phyloP scores from a whole-genome alignment of 2,329 filamentous ascomycete genomes.

The Exophiala bonariae region DNA sequence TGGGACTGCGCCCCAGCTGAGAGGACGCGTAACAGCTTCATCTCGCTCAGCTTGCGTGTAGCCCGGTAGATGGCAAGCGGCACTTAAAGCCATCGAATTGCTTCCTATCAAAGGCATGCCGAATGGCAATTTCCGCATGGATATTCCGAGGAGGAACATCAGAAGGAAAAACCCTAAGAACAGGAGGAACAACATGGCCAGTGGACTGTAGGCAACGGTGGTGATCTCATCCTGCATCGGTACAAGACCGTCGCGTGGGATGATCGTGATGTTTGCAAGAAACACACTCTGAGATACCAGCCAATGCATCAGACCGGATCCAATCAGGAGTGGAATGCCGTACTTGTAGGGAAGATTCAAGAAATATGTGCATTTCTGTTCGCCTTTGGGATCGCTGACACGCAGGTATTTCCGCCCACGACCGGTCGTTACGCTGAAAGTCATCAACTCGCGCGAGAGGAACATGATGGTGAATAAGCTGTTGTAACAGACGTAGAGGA shows the following conservation, averaged over 20 bases:
- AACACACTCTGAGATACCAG: slow-evolving; percentile 51
- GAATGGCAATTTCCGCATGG: slow-evolving; percentile 24
- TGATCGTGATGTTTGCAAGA: slow-evolving; percentile 37
- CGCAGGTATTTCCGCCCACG: slow-evolving; percentile 32
- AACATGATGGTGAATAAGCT: slow-evolving; percentile 47
- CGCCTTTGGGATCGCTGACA: slow-evolving; percentile 36
- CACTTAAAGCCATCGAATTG: slow-evolving; percentile 36
- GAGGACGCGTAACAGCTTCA: slow-evolving; percentile 22
- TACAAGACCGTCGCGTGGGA: slow-evolving; percentile 17
- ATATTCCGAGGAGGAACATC: slow-evolving; percentile 18
- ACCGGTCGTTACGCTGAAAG: slow-evolving; percentile 39
- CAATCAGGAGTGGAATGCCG: slow-evolving; percentile 39
- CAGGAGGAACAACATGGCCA: slow-evolving; percentile 26
- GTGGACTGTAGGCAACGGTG: slow-evolving; percentile 28
- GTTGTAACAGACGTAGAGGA: slow-evolving; percentile 41
- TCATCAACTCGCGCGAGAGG: slow-evolving; percentile 44
- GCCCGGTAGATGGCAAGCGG: slow-evolving; percentile 33
- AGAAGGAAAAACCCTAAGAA: slow-evolving; percentile 22
- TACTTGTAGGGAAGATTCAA: slow-evolving; percentile 48
- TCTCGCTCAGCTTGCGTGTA: slow-evolving; percentile 19
- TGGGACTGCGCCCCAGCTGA: slow-evolving; percentile 30
- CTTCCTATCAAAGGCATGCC: slow-evolving; percentile 33
- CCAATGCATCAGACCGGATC: slow-evolving; percentile 47
- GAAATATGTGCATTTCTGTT: slow-evolving; percentile 43
- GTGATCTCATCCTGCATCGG: slow-evolving; percentile 24